A percentile compares a stretch with the other conserved stretches of the same genome.
Conservation (phyloP, 2,329 filamentous ascomycete genomes). For the Claviceps capensis region DNA sequence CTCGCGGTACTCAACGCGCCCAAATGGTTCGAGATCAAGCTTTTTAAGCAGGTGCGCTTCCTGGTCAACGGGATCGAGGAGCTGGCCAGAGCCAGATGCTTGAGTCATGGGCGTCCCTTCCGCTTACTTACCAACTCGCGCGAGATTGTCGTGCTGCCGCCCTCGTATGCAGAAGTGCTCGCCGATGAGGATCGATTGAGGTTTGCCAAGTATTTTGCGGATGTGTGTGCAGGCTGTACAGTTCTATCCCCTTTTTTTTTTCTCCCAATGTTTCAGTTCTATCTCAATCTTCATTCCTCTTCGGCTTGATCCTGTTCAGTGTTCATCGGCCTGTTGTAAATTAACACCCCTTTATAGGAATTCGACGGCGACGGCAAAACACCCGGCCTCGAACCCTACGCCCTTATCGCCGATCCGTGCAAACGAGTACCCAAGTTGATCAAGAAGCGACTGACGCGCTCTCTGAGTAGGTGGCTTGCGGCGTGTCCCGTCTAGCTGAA, state of each 20-base stretch:
- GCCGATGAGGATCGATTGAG: constrained; percentile 3
- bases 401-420: constrained; percentile 6
- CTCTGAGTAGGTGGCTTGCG: constrained; percentile 1
- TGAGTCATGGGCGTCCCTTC: constrained; percentile 3
- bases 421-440: constrained; percentile 4
- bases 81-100: constrained; percentile 3
- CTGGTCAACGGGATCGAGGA: constrained; percentile 5
- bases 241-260: background rate
- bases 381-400: constrained; percentile 6
- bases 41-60: constrained; percentile 4
- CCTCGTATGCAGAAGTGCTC: constrained; percentile 5
- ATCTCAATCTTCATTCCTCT: background rate
- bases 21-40: constrained; percentile 5
- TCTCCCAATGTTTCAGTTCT: too few species aligned
- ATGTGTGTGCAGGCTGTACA: background rate
- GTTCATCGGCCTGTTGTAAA: background rate
- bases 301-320: background rate
- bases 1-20: constrained; percentile 4
- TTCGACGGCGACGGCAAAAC: constrained; percentile 7
- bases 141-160: constrained; percentile 6
- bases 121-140: constrained; percentile 7
- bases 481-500: too few species aligned
- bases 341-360: constrained; percentile 2
- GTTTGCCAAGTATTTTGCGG: constrained; percentile 7
- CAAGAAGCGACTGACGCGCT: constrained; percentile 6